Evolutionary conservation across 1,284 basidiomycete genomes (phyloP).

Genomic region (Ganoderma lucidum): DNA sequence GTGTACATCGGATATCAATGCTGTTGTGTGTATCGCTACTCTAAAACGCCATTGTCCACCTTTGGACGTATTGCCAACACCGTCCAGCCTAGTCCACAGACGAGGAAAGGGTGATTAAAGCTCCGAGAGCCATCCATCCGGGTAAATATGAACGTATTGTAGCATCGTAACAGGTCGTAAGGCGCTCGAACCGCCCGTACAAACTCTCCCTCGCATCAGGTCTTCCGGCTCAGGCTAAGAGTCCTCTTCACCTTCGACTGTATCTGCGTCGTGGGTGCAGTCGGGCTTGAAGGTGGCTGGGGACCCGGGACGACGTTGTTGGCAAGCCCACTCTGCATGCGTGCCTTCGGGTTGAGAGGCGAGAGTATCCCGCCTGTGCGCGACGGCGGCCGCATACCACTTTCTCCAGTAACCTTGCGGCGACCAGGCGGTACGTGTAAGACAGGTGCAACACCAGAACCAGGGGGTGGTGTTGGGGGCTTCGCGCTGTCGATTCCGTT

Average conservation of each 20-base stretch:
- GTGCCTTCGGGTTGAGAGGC: slow-evolving; percentile 75
- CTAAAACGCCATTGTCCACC: slow-evolving; percentile 7
- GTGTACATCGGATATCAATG: slow-evolving; percentile 19
- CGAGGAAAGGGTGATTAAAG: not conserved
- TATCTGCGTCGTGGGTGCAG: slow-evolving; percentile 49
- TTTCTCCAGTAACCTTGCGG: slow-evolving; percentile 64
- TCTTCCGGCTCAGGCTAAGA: slow-evolving; percentile 54
- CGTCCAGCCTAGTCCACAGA: not conserved
- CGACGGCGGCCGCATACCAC: slow-evolving; percentile 41
- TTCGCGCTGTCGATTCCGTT: slow-evolving; percentile 27
- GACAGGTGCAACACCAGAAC: slow-evolving; percentile 23
- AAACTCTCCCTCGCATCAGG: slow-evolving; percentile 21
- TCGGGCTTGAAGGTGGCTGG: slow-evolving; percentile 40
- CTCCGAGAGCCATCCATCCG: not conserved
- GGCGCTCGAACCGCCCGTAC: not conserved
- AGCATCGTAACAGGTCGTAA: slow-evolving; percentile 1
- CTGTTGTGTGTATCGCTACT: slow-evolving; percentile 26
- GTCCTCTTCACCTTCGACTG: slow-evolving; percentile 58
- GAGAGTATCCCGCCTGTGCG: slow-evolving; percentile 61
- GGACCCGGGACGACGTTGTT: slow-evolving; percentile 37
- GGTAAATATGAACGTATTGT: slow-evolving; percentile 12
- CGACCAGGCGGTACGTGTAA: slow-evolving; percentile 54
- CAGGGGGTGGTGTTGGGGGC: slow-evolving; percentile 27
- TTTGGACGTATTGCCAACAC: not conserved
- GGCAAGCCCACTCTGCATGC: slow-evolving; percentile 56